These are phyloP conservation scores for Orbilia blumenaviensis DNA, from an alignment of 2,329 filamentous ascomycete genomes.

Conservation along the genomic window DNA sequence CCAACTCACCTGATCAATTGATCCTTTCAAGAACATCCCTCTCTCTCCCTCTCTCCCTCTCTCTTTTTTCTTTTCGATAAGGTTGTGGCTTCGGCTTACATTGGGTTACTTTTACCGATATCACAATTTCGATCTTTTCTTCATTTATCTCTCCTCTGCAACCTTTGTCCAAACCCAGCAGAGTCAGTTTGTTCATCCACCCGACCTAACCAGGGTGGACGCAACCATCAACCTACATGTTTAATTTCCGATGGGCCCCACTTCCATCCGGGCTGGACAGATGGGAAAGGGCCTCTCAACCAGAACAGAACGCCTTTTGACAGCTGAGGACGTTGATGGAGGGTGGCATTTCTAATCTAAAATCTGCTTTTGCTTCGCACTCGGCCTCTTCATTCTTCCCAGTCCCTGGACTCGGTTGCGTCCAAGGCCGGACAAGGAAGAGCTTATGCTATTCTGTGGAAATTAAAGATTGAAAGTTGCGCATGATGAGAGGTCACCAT, in stretches of 20 bases:
- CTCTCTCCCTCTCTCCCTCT: too few species aligned
- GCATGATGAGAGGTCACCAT: constrained; percentile 24
- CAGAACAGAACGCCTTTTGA: constrained; percentile 13
- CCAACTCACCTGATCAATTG: neutral
- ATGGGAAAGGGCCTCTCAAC: constrained; percentile 13
- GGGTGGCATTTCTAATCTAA: constrained; percentile 25
- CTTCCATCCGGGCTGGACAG: constrained; percentile 19
- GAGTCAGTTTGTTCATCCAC: neutral
- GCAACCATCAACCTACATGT: constrained; percentile 21
- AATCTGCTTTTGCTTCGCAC: neutral
- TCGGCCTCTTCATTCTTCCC: constrained; percentile 6
- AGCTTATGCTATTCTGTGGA: constrained; percentile 32
- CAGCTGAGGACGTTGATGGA: constrained; percentile 32
- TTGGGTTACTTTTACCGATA: constrained; percentile 31
- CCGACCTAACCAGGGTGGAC: constrained; percentile 5
- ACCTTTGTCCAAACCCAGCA: neutral
- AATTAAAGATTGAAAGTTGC: constrained; percentile 52
- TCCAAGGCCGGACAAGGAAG: constrained; percentile 3
- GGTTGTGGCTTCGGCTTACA: neutral
- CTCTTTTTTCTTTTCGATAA: neutral
- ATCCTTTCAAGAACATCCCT: neutral
- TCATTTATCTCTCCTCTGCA: constrained; percentile 8
- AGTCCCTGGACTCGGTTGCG: constrained; percentile 18
- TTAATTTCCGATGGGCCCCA: constrained; percentile 50
- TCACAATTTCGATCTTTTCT: constrained; percentile 29